phyloP scores from a whole-genome alignment of 345 rosid genomes.

The Noccaea caerulescens region DNA sequence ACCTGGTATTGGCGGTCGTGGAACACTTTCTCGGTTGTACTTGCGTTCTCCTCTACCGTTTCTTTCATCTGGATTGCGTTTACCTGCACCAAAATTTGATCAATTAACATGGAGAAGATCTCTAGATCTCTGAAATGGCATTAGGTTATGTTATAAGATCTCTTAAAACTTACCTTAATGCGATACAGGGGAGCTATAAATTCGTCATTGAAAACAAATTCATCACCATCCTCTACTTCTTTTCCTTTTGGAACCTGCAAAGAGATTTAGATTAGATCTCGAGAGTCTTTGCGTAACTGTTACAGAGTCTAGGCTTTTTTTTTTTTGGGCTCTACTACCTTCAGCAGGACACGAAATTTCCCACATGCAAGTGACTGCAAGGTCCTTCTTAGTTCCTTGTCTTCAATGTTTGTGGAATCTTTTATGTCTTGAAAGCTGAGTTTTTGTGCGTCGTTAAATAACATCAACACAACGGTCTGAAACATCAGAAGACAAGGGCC shows the following conservation, averaged over 20 bases:
- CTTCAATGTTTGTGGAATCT: conserved; percentile 82
- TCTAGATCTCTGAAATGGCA: background rate
- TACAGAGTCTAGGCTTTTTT: background rate
- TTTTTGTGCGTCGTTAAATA: conserved; percentile 85
- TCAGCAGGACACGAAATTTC: conserved; percentile 79
- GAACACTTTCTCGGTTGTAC: conserved; percentile 90
- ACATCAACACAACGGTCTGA: conserved; percentile 88
- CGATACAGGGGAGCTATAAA: conserved; percentile 77
- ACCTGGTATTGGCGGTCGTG: conserved; percentile 98
- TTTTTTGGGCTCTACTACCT: conserved; percentile 46
- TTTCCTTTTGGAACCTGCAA: conserved; percentile 77
- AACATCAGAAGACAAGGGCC: conserved; percentile 15
- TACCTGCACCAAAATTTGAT: conserved; percentile 53
- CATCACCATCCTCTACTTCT: conserved; percentile 85
- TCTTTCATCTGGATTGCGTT: conserved; percentile 98
- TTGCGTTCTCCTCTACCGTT: conserved; percentile 88
- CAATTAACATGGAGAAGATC: background rate
- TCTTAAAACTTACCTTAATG: conserved; percentile 58
- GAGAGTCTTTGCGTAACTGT: conserved; percentile 34
- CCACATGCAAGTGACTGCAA: conserved; percentile 94
- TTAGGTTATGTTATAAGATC: background rate
- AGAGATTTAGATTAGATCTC: background rate
- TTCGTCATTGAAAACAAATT: conserved; percentile 69
- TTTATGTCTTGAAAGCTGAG: conserved; percentile 82
- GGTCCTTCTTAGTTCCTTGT: conserved; percentile 81